phyloP scores from a whole-genome alignment of 345 rosid species.

The Gossypium longicalyx region DNA sequence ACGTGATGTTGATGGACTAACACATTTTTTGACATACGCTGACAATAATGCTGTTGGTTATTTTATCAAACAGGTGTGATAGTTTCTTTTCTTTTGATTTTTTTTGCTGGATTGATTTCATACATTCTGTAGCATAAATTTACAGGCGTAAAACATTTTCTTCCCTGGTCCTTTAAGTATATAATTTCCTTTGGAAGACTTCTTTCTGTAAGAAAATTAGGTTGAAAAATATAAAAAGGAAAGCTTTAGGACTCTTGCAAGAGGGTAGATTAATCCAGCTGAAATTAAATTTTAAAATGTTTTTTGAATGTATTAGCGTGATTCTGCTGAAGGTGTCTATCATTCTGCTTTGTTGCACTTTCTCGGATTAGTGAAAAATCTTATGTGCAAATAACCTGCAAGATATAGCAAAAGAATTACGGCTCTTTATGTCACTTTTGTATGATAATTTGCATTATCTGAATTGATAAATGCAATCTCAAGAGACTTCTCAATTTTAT shows the following conservation, averaged over 20 bases:
- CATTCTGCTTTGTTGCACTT: not conserved
- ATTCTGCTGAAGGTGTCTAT: not conserved
- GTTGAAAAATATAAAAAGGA: not conserved
- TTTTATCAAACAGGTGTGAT: slow-evolving; percentile 82
- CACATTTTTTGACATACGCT: slow-evolving; percentile 95
- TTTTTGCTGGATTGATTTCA: not conserved
- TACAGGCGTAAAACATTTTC: not conserved
- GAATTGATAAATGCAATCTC: not conserved
- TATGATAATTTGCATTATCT: not conserved
- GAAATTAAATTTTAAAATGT: not conserved
- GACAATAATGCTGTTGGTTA: slow-evolving; percentile 99
- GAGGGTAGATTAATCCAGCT: not conserved
- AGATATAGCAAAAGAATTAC: not conserved
- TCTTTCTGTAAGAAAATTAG: slow-evolving; percentile 4
- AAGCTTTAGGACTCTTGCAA: not conserved
- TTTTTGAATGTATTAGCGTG: not conserved
- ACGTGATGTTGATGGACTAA: slow-evolving; percentile 91
- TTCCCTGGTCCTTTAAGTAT: not conserved
- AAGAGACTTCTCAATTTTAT: slow-evolving; percentile 9
- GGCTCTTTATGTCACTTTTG: not conserved
- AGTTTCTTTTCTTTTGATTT: slow-evolving; percentile 5
- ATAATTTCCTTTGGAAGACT: not conserved
- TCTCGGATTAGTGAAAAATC: no score
- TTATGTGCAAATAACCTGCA: not conserved
- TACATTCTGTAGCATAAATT: slow-evolving; percentile 11